Evolutionary conservation across 495 filamentous ascomycete species (phyloP).

Genomic region (Aspergillus coremiiformis): DNA sequence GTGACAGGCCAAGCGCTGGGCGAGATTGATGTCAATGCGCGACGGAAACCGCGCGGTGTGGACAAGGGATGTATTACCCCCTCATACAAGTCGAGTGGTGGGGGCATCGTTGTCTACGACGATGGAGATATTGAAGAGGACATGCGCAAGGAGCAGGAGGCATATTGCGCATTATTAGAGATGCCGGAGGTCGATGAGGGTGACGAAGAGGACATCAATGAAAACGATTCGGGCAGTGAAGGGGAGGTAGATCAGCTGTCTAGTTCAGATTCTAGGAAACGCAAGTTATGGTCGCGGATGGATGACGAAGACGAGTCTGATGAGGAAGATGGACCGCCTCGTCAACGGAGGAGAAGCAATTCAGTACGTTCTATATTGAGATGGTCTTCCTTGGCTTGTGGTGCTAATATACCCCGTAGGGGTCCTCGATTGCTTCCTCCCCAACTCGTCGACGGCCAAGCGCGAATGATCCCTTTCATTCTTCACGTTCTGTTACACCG

Average conservation of each 20-base stretch:
- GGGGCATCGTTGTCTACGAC: slow-evolving; percentile 86
- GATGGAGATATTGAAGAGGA: slow-evolving; percentile 95
- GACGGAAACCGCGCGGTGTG: slow-evolving; percentile 43
- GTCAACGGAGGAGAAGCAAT: slow-evolving; percentile 76
- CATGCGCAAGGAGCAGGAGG: slow-evolving; percentile 62
- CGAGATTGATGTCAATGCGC: slow-evolving; percentile 43
- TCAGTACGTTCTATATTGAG: slow-evolving; percentile 50
- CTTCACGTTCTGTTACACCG: slow-evolving; percentile 41
- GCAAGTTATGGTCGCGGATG: slow-evolving; percentile 76
- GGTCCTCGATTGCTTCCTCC: slow-evolving; percentile 46
- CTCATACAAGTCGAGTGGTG: slow-evolving; percentile 66
- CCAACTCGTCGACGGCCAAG: slow-evolving; percentile 35
- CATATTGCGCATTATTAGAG: slow-evolving; percentile 70
- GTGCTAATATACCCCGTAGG: slow-evolving; percentile 43
- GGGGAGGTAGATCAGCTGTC: slow-evolving; percentile 22
- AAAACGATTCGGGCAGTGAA: slow-evolving; percentile 35
- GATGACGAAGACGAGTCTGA: slow-evolving; percentile 59
- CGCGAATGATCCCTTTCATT: slow-evolving; percentile 35
- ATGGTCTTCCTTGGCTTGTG: not conserved
- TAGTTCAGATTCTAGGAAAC: slow-evolving; percentile 49
- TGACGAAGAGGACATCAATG: slow-evolving; percentile 42
- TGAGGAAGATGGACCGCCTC: slow-evolving; percentile 46
- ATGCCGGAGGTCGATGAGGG: slow-evolving; percentile 92
- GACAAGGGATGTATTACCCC: slow-evolving; percentile 60
- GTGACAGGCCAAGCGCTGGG: slow-evolving; percentile 37